phyloP scores from a whole-genome alignment of 495 filamentous ascomycete species.

The Neurospora tetrasperma region DNA sequence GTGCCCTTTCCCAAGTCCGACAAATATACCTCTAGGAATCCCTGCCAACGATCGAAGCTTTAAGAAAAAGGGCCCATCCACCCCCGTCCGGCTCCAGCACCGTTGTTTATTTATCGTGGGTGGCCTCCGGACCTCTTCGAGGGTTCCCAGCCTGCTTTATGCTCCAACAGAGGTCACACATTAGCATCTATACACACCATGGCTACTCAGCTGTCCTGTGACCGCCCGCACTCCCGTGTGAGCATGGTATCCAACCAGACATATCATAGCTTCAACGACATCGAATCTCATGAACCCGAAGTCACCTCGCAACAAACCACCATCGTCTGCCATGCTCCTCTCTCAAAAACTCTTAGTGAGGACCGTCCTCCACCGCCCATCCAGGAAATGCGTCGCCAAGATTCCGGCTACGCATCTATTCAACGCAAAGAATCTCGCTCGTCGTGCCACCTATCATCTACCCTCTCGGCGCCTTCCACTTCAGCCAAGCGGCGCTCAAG shows the following conservation, averaged over 20 bases:
- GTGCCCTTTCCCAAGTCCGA: neutral
- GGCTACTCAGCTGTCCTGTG: conserved; percentile 22
- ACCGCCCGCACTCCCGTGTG: conserved; percentile 29
- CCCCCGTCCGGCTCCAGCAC: neutral
- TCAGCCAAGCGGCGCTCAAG: conserved; percentile 23
- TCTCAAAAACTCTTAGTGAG: neutral
- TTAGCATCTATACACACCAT: conserved; percentile 14
- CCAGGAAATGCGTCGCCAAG: conserved; percentile 35
- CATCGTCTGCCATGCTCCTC: conserved; percentile 2
- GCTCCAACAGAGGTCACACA: conserved; percentile 2
- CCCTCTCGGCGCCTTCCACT: conserved; percentile 17
- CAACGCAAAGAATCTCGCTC: conserved; percentile 18
- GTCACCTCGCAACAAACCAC: conserved; percentile 5
- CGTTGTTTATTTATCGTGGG: conserved; percentile 4
- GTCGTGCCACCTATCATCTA: conserved; percentile 14
- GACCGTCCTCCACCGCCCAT: conserved; percentile 8
- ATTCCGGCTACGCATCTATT: conserved; percentile 41
- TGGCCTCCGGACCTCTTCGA: neutral
- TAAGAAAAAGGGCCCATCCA: neutral
- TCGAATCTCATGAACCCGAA: conserved; percentile 26
- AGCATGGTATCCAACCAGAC: conserved; percentile 35
- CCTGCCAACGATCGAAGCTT: neutral
- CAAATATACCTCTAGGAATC: neutral
- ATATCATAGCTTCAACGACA: conserved; percentile 39
- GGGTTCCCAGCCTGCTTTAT: conserved; percentile 10